Evolutionary conservation across 73 alveolate species (phyloP).

Genomic region (Tetrahymena thermophila): DNA sequence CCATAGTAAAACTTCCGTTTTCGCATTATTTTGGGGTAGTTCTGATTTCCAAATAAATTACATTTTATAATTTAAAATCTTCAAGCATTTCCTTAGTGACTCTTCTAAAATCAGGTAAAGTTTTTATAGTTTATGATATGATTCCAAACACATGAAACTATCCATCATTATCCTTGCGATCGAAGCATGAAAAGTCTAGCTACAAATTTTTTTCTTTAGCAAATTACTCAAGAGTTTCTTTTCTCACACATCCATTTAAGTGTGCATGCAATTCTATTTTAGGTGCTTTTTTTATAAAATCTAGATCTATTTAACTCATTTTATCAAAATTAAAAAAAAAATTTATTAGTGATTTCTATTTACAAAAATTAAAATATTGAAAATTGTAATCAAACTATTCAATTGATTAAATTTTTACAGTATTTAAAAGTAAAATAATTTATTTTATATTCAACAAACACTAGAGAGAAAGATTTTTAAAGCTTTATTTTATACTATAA

Average conservation of each 20-base stretch:
- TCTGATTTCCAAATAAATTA: neutral
- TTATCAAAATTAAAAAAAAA: too few species aligned
- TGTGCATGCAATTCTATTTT: neutral
- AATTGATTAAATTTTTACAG: too few species aligned
- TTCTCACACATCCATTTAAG: neutral
- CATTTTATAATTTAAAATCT: neutral
- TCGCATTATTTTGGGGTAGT: neutral
- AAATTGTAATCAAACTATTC: neutral
- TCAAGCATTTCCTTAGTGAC: neutral
- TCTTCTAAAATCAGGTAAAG: neutral
- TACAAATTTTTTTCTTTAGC: neutral
- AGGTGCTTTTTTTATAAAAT: neutral
- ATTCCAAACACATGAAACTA: neutral
- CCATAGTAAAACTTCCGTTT: neutral
- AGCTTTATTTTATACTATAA: too few species aligned
- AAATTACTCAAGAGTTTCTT: neutral
- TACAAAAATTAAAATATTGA: neutral
- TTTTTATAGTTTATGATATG: neutral
- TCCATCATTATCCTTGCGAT: neutral
- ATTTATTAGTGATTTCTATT: neutral
- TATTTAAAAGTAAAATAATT: too few species aligned
- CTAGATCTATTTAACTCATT: neutral
- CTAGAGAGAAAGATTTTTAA: too few species aligned
- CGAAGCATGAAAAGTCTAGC: neutral
- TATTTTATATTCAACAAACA: too few species aligned